phyloP scores from a whole-genome alignment of 108 stramenopile species.

The Cyclotella sp. region DNA sequence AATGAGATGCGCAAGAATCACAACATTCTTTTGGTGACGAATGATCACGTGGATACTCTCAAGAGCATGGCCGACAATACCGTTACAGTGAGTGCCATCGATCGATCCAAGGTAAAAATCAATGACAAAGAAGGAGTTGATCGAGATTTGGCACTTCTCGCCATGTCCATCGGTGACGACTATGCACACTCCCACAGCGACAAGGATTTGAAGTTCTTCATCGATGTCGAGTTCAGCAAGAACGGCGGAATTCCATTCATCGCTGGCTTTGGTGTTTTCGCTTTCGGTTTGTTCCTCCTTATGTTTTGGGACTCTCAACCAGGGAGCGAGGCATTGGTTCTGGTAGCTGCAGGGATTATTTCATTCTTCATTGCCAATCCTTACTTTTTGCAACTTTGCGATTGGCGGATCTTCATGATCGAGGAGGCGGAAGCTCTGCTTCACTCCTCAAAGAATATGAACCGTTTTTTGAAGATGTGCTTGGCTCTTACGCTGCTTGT shows the following conservation, averaged over 20 bases:
- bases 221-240: slow-evolving; percentile 58
- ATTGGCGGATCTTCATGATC: slow-evolving; percentile 67
- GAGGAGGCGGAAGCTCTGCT: slow-evolving; percentile 75
- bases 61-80: slow-evolving; percentile 72
- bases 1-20: slow-evolving; percentile 61
- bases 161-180: slow-evolving; percentile 61
- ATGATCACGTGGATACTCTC: slow-evolving; percentile 72
- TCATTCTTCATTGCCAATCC: slow-evolving; percentile 69
- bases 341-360: slow-evolving; percentile 60
- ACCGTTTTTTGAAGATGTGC: slow-evolving; percentile 58
- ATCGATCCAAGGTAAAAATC: slow-evolving; percentile 61
- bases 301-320: slow-evolving; percentile 62
- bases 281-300: slow-evolving; percentile 54
- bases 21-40: slow-evolving; percentile 75
- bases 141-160: slow-evolving; percentile 57
- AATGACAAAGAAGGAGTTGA: slow-evolving; percentile 58
- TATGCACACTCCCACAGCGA: slow-evolving; percentile 41
- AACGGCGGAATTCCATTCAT: slow-evolving; percentile 53
- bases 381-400: slow-evolving; percentile 61
- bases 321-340: slow-evolving; percentile 56
- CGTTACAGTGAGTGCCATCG: slow-evolving; percentile 70
- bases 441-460: slow-evolving; percentile 63
- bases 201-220: slow-evolving; percentile 67
- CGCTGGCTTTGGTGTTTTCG: slow-evolving; percentile 52
- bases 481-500: slow-evolving; percentile 52